Percentiles rank a stretch among this genome's conserved stretches.
phyloP scores from a whole-genome alignment of 495 filamentous ascomycete genomes.

The Xylona heveae region DNA sequence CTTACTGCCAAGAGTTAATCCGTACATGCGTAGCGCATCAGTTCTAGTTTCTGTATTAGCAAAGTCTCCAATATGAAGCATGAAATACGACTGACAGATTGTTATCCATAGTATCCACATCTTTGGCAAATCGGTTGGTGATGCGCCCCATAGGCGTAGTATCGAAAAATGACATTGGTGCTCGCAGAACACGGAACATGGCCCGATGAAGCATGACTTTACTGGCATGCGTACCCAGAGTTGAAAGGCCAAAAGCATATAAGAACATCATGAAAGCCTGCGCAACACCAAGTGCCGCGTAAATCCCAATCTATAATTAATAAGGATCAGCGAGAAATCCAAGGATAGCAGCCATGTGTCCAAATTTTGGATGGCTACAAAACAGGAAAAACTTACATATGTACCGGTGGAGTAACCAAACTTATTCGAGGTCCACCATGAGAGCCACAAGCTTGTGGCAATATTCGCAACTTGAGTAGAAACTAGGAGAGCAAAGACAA shows the following conservation, averaged over 20 bases:
- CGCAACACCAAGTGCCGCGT: conserved; percentile 48
- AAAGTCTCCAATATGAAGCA: too few relatives aligned
- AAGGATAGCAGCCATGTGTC: not conserved
- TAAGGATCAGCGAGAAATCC: conserved; percentile 4
- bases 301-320: conserved; percentile 55
- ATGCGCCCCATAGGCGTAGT: conserved; percentile 93
- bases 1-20: conserved; percentile 57
- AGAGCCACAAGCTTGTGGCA: conserved; percentile 73
- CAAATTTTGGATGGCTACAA: not conserved
- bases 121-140: conserved; percentile 89
- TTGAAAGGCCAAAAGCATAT: conserved; percentile 43
- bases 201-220: conserved; percentile 71
- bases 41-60: not conserved
- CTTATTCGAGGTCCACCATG: conserved; percentile 71
- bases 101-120: conserved; percentile 93
- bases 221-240: conserved; percentile 60
- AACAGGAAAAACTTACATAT: conserved; percentile 26
- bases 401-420: conserved; percentile 38
- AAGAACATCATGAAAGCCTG: conserved; percentile 68
- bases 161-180: conserved; percentile 95
- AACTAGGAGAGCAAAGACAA: conserved; percentile 42
- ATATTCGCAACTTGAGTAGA: conserved; percentile 68
- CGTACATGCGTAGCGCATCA: conserved; percentile 86
- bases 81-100: conserved; percentile 28
- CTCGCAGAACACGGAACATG: conserved; percentile 58